Conservation (phyloP, 768 basidiomycete genomes). For the Pholiota molesta region DNA sequence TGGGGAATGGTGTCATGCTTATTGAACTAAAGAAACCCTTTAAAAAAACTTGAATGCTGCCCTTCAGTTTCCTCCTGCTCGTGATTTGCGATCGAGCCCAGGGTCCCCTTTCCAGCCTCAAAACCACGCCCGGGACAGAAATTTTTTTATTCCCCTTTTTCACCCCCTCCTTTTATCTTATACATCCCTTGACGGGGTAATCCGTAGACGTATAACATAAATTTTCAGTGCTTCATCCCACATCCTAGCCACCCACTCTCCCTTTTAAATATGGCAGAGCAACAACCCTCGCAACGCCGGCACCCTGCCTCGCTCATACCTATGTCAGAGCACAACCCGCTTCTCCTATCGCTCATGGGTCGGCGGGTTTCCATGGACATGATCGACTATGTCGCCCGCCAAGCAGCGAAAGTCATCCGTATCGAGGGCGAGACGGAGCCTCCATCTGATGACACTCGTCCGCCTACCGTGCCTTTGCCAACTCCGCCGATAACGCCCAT, state of each 20-base stretch:
- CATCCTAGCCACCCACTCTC: constrained; percentile 34
- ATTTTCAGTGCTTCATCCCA: constrained; percentile 19
- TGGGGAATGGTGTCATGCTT: too few species aligned
- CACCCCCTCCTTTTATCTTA: constrained; percentile 26
- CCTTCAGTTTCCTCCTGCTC: constrained; percentile 6
- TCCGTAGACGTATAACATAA: constrained; percentile 26
- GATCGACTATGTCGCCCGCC: constrained; percentile 82
- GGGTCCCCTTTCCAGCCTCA: constrained; percentile 27
- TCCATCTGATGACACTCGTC: constrained; percentile 14
- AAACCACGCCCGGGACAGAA: constrained; percentile 28
- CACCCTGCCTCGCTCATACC: constrained; percentile 87
- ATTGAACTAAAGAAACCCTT: too few species aligned
- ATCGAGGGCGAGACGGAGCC: constrained; percentile 53
- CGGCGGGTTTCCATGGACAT: constrained; percentile 82
- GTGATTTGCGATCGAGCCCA: constrained; percentile 23
- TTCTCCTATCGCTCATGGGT: constrained; percentile 77
- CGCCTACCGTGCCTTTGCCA: constrained; percentile 44
- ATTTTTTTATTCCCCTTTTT: constrained; percentile 22
- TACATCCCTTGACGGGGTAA: constrained; percentile 47
- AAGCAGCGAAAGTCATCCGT: constrained; percentile 75
- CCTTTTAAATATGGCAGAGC: constrained; percentile 31
- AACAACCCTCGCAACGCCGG: constrained; percentile 31
- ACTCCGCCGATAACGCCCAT: constrained; percentile 73
- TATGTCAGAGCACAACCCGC: constrained; percentile 74
- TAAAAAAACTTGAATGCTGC: too few species aligned